Base-by-base conservation (phyloP, 208 protist genomes). In the Zelonia costaricensis region DNA sequence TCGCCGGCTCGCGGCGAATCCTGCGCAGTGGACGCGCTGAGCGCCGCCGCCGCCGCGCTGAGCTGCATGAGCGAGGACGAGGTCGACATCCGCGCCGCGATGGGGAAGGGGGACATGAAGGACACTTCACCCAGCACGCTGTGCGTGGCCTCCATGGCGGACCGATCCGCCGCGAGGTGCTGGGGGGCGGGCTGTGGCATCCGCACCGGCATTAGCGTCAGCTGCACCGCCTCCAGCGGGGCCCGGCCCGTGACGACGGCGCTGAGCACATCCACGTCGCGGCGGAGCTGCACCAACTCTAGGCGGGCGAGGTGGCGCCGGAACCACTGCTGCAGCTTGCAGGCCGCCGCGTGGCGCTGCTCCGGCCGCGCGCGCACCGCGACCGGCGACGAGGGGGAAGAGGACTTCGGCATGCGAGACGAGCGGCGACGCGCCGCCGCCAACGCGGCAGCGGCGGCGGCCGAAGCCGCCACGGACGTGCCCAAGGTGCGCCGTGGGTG, bases 191-290 rank as follows among this genome's bases (percentile, higher is more conserved):
- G 8, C 12, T 13, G 23, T 25, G 51, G 28, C 6, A 18, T 9
- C 23, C 33, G 22, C 20, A 15, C 15, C 7, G 52, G 3, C 25
- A 23, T 43, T 13, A 73, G 43, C 12, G 43, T 62, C 0, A 48
- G 23, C 16, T 52, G 66, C 13, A 73, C 35, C 22, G 57, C 48
- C 6, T 36, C 47, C 16, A 73, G 52, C 38, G 58, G 52, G 15
- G 66, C 66, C 20, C 58, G 58, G 2, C 58, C 18, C 10, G 66
- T 66, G 12, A 73, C 44, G 25, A 73, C 66, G 4, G 66, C 49
- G 12, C 51, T 49, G 43, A 65, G 52, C 35, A 73, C 59, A 42
- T 39, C 51, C 58, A 49, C 66, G 36, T 73, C 58, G 30, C 43
- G 57, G 6, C 27, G 10, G 22, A 65, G 53, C 52, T 25, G 48